phyloP scores from a whole-genome alignment of 2,329 filamentous ascomycete species.

The Ophiostoma tasmaniense region DNA sequence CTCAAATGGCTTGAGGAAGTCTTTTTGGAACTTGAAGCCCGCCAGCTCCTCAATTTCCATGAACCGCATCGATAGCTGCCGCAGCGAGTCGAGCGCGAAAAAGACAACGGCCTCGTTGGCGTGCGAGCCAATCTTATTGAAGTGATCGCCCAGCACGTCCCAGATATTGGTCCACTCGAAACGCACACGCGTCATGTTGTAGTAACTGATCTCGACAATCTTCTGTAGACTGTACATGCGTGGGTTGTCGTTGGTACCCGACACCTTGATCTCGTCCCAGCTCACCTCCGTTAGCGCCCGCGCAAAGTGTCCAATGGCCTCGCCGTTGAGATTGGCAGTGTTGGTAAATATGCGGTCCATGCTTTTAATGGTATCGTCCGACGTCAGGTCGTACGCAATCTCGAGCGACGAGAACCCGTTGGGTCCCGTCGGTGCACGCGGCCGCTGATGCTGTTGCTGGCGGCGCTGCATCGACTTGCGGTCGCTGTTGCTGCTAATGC shows the following conservation, averaged over 20 bases:
- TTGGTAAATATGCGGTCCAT: conserved; percentile 97
- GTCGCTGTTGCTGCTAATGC: conserved; percentile 43
- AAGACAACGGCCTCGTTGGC: conserved; percentile 95
- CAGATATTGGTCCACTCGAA: conserved; percentile 99
- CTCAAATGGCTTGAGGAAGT: conserved; percentile 97
- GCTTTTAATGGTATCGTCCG: conserved; percentile 70
- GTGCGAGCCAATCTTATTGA: conserved; percentile 95
- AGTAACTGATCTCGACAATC: conserved; percentile 96
- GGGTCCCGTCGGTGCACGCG: conserved; percentile 49
- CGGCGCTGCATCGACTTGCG: conserved; percentile 57
- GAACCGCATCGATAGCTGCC: conserved; percentile 96
- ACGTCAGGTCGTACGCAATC: conserved; percentile 84
- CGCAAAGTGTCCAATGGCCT: conserved; percentile 93
- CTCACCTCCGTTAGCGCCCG: conserved; percentile 88
- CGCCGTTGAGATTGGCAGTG: conserved; percentile 83
- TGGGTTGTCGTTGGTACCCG: conserved; percentile 88
- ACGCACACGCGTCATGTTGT: conserved; percentile 97
- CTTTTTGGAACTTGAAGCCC: conserved; percentile 99
- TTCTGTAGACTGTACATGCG: conserved; percentile 97
- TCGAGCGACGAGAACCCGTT: conserved; percentile 59
- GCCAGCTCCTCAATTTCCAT: conserved; percentile 97
- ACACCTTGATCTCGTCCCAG: conserved; percentile 98
- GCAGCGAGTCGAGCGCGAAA: conserved; percentile 89
- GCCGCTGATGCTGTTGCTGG: conserved; percentile 30
- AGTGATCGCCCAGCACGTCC: conserved; percentile 95